Percentiles rank a stretch among this genome's conserved stretches.
phyloP scores from a whole-genome alignment of 139 green algal species.

The Eudorina sp. region DNA sequence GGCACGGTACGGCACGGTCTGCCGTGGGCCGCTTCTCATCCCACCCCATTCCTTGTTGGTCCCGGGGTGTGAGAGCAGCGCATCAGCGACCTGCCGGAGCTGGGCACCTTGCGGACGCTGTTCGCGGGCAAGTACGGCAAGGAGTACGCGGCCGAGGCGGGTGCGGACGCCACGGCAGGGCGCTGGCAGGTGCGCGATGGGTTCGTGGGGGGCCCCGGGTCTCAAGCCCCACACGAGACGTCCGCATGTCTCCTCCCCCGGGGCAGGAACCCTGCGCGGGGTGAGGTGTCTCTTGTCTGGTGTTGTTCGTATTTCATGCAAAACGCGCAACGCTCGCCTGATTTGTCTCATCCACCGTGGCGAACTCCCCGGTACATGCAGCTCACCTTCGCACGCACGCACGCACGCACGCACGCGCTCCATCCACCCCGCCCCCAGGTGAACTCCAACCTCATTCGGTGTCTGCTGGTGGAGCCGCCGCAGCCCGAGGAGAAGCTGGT shows the following conservation, averaged over 20 bases:
- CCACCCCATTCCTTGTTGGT: background rate
- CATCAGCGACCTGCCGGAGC: conserved; percentile 79
- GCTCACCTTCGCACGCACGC: no score
- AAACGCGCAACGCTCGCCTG: no score
- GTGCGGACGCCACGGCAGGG: conserved; percentile 34
- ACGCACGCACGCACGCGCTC: background rate
- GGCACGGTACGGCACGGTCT: no score
- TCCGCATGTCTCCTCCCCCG: no score
- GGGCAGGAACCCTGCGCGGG: no score
- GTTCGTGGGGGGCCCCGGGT: no score
- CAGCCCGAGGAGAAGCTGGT: conserved; percentile 60
- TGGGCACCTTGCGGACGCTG: conserved; percentile 68
- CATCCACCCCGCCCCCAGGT: conserved; percentile 19
- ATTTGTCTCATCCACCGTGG: no score
- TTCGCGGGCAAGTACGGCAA: conserved; percentile 79
- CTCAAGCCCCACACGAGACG: no score
- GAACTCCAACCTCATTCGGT: conserved; percentile 59
- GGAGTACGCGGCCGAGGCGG: conserved; percentile 53
- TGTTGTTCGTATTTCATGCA: no score
- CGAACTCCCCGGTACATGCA: no score
- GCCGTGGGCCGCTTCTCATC: background rate
- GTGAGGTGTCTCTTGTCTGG: no score
- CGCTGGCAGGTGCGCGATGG: conserved; percentile 47
- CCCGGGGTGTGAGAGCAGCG: conserved; percentile 50
- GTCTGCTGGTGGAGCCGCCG: conserved; percentile 58